Base-by-base conservation (phyloP, 495 filamentous ascomycete species). In the Penicillium angulare region DNA sequence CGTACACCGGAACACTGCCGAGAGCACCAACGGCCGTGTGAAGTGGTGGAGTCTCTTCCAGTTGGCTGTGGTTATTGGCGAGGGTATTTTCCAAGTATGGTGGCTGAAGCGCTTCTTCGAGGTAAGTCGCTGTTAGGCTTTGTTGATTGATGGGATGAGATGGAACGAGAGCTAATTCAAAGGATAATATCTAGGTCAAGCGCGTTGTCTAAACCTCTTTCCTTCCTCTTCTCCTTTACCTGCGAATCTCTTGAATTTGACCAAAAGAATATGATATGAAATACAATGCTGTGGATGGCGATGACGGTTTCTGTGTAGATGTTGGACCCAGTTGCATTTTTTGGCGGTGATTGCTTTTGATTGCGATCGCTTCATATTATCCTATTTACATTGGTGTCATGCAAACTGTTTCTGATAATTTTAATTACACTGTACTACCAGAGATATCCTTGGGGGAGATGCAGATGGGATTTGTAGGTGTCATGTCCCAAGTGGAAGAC, bases 11-110 rank as follows among this genome's bases (percentile, higher is more conserved):
- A 97, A 98, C 74, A 98, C 93, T 4, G 93, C 93, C 41, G 93
- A 98, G 79, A 96, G 90, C 81, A 98, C 93, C 49, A 98, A 98
- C 71, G 82, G 84, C 53, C 78, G 93, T 46, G 93, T 98, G 52
- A 98, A 98, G 74, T 98, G 93, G 93, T 98, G 95, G 95, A 97
- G 92, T 67, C 81, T 97, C 53, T 97, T 97, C 73, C 91, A 97
- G 71, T 79, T 98, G 49, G 81, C 84, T 43, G 87, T 98, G 47
- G 80, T 98, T 40, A 78, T 93, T 51, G 93, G 87, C 38, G 89
- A 96, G 77, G 90, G 90, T 60, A 76, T 97, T 43, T 98, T 97
- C 79, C 93, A 98, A 74, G 95, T 98, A 53, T 97, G 95, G 93
- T 98, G 93, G 89, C 66, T 98, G 69, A 92, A 95, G 79, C 77